Conservation (phyloP, 352 stramenopile species). For the Phytophthora pluvialis region DNA sequence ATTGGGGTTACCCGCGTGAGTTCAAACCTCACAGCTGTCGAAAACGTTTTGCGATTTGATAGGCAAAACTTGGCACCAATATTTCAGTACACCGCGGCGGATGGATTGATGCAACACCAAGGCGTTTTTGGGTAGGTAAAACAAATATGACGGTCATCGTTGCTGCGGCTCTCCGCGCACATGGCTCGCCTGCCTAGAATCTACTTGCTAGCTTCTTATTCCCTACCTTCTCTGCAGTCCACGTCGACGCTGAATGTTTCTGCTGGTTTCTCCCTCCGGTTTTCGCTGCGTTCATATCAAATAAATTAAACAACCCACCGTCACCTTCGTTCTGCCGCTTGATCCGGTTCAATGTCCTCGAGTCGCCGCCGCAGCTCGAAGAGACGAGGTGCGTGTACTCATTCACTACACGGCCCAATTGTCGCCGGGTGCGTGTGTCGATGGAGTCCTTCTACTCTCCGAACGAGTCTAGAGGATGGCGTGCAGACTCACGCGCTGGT, state of each 20-base stretch:
- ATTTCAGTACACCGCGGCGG: neutral
- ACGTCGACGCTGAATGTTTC: constrained; percentile 26
- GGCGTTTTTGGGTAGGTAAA: neutral
- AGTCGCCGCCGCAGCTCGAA: constrained; percentile 1
- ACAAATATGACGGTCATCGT: constrained; percentile 27
- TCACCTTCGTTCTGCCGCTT: constrained; percentile 9
- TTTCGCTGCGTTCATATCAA: constrained; percentile 41
- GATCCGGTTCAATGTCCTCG: neutral
- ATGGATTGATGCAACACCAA: neutral
- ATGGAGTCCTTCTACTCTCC: constrained; percentile 8
- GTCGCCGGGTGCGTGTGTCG: constrained; percentile 1
- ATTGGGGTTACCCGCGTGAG: constrained; percentile 41
- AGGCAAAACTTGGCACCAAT: neutral
- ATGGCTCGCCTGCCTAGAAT: constrained; percentile 12
- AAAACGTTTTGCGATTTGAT: constrained; percentile 16
- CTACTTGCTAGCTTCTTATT: constrained; percentile 12
- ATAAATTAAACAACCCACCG: constrained; percentile 47
- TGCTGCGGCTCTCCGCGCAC: constrained; percentile 2
- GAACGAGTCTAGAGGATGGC: constrained; percentile 56
- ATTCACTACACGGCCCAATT: constrained; percentile 11
- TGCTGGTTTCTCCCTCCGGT: constrained; percentile 19
- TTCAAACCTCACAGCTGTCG: constrained; percentile 47
- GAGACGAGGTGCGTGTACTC: constrained; percentile 14
- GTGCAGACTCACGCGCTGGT: constrained; percentile 68
- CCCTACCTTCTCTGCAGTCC: constrained; percentile 19